phyloP scores from a whole-genome alignment of 805 yeast species.

The Metschnikowia hibisci region DNA sequence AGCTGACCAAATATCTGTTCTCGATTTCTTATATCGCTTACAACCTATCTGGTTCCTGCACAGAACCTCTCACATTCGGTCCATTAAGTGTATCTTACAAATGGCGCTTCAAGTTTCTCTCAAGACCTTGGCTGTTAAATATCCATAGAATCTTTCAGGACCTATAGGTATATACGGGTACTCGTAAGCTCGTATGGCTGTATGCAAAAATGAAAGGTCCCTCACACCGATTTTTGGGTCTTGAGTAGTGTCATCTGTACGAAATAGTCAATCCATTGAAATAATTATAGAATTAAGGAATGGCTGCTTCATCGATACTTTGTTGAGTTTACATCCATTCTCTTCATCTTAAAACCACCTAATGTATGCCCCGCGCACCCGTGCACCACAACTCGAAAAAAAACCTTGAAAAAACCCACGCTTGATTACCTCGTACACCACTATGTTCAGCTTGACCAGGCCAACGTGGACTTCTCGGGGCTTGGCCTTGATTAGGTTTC shows the following conservation, averaged over 20 bases:
- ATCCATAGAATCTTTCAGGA: too few relatives aligned
- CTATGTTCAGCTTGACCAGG: constrained; percentile 16
- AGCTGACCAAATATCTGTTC: too few relatives aligned
- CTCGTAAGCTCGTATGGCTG: too few relatives aligned
- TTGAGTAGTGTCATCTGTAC: neutral
- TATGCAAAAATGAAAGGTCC: too few relatives aligned
- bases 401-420: constrained; percentile 3
- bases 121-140: too few relatives aligned
- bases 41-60: too few relatives aligned
- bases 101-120: too few relatives aligned
- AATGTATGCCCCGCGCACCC: constrained; percentile 8
- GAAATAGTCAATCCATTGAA: neutral
- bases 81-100: too few relatives aligned
- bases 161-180: too few relatives aligned
- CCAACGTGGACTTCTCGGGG: constrained; percentile 15
- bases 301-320: too few relatives aligned
- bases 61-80: too few relatives aligned
- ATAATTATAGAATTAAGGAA: neutral
- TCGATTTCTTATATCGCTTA: too few relatives aligned
- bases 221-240: neutral
- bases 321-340: neutral
- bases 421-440: neutral
- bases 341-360: neutral
- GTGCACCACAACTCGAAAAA: constrained; percentile 16
- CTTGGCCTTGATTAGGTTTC: constrained; percentile 13